phyloP scores from a whole-genome alignment of 805 yeast genomes.

The Wickerhamiella qilinensis region DNA sequence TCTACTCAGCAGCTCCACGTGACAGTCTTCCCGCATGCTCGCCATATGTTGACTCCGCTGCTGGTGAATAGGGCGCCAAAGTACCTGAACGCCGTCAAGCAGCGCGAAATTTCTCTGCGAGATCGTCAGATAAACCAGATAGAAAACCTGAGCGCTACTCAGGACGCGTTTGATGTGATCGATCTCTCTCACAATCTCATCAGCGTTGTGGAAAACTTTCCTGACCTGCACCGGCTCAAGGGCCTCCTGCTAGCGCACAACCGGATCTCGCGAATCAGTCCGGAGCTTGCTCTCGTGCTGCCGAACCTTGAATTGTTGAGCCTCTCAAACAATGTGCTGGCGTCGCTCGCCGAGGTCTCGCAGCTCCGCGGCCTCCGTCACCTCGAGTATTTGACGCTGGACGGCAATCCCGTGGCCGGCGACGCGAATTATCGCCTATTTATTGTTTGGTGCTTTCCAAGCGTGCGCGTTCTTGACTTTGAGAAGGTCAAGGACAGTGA shows the following conservation, averaged over 20 bases:
- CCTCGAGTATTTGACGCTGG: constrained; percentile 34
- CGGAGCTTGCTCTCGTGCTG: constrained; percentile 21
- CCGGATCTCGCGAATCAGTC: constrained; percentile 30
- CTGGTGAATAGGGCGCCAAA: background rate
- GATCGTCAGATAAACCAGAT: constrained; percentile 26
- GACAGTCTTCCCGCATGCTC: too few relatives aligned
- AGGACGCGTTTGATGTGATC: constrained; percentile 34
- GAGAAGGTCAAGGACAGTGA: constrained; percentile 42
- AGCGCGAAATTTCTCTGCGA: constrained; percentile 27
- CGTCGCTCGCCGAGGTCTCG: constrained; percentile 29
- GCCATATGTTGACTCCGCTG: constrained; percentile 2
- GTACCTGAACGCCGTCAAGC: constrained; percentile 29
- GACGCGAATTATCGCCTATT: constrained; percentile 40
- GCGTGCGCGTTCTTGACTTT: constrained; percentile 50
- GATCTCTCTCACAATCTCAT: constrained; percentile 69
- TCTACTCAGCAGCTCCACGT: too few relatives aligned
- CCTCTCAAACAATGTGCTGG: constrained; percentile 36
- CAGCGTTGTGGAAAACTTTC: constrained; percentile 35
- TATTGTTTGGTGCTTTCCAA: constrained; percentile 47
- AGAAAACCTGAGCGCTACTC: constrained; percentile 28
- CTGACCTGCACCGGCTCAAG: constrained; percentile 27
- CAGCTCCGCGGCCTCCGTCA: constrained; percentile 26
- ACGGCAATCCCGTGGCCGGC: constrained; percentile 41
- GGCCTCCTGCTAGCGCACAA: constrained; percentile 52
- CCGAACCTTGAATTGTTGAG: constrained; percentile 37